These are phyloP conservation scores for Lathyrus sativus DNA, from an alignment of 306 rosid species.

Conservation along the genomic window DNA sequence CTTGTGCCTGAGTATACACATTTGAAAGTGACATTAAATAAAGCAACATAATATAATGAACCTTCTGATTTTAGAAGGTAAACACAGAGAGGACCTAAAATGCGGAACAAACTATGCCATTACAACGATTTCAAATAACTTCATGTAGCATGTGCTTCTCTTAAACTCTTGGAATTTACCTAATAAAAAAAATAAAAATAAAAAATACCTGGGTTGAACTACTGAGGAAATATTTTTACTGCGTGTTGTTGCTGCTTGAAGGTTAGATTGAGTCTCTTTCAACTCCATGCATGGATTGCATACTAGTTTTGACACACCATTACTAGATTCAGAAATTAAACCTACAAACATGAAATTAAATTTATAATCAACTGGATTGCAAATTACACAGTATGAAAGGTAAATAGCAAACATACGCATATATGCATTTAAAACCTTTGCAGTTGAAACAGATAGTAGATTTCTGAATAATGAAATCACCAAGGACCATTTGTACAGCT, in stretches of 20 bases:
- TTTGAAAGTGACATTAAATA: background rate
- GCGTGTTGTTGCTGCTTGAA: background rate
- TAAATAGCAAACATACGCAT: slow-evolving; percentile 29
- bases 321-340: slow-evolving; percentile 38
- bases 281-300: slow-evolving; percentile 61
- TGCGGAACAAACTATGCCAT: background rate
- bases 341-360: slow-evolving; percentile 39
- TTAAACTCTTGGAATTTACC: slow-evolving; percentile 1
- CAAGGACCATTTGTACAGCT: slow-evolving; percentile 55
- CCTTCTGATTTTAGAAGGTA: background rate
- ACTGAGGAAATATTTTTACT: slow-evolving; percentile 29
- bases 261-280: slow-evolving; percentile 44
- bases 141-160: slow-evolving; percentile 8
- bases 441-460: slow-evolving; percentile 70
- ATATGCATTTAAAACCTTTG: slow-evolving; percentile 60
- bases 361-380: background rate
- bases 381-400: slow-evolving; percentile 2
- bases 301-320: slow-evolving; percentile 51
- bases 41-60: background rate
- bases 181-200: background rate
- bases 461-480: slow-evolving; percentile 52
- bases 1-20: background rate
- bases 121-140: background rate
- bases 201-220: slow-evolving; percentile 36
- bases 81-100: background rate